phyloP scores from a whole-genome alignment of 2,329 filamentous ascomycete genomes.

The Colletotrichum sp. region DNA sequence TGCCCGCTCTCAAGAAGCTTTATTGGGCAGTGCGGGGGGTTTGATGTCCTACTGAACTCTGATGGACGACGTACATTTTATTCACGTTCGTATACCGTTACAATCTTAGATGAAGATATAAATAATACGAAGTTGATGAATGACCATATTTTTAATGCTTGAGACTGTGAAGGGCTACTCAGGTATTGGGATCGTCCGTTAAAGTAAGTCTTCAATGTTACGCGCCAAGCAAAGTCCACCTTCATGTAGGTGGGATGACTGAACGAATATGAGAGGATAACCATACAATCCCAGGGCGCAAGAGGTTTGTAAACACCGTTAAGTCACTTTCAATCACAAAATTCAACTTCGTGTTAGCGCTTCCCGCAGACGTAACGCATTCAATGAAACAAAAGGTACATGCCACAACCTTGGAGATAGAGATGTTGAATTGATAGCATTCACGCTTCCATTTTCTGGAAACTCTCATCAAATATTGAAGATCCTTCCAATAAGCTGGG shows the following conservation, averaged over 20 bases:
- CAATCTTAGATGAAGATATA: neutral
- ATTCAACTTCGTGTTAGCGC: neutral
- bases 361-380: neutral
- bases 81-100: neutral
- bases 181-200: neutral
- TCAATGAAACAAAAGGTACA: neutral
- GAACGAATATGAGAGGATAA: neutral
- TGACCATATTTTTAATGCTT: neutral
- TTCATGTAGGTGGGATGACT: neutral
- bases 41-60: neutral
- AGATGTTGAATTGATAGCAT: neutral
- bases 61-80: neutral
- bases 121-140: neutral
- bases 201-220: neutral
- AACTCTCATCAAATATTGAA: accelerated
- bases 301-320: neutral
- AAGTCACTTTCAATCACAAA: accelerated
- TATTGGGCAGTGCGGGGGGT: neutral
- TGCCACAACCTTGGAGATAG: neutral
- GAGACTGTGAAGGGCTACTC: neutral
- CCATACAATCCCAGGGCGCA: accelerated
- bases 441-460: neutral
- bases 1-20: neutral
- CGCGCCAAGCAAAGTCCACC: neutral
- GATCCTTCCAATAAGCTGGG: neutral